Evolutionary conservation across 2,329 filamentous ascomycete species (phyloP), one percentile per base, ranked within the genome.

Genomic region (Dothistroma septosporum): DNA sequence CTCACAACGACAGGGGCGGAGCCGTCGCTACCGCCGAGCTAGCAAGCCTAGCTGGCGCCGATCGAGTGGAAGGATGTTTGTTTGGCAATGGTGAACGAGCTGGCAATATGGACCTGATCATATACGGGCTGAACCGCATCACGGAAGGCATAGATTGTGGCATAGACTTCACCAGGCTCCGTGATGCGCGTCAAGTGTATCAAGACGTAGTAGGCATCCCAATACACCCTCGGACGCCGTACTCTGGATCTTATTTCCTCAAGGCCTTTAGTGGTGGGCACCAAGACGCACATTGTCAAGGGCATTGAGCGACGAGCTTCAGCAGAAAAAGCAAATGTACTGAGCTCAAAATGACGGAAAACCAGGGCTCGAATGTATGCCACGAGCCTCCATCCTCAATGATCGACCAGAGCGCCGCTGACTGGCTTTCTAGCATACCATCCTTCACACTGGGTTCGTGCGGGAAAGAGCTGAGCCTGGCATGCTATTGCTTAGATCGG

Each of bases 261-360:
- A 21, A 28, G 11, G 50, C 50, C 22, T 53, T 53, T 22, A 53
- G 50, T 35, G 50, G 50, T 53, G 50, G 50, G 19, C 50, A 53
- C 12, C 50, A 53, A 22, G 50, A 53, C 31, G 50, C 50, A n/a
- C 24, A 53, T 53, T 16, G 19, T 21, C 22, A 53, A 58, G 52
- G 57, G 50, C 21, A 4, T 53, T 80, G 44, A 87, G 92, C 61
- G 83, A 92, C 73, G 76, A 81, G 49, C 76, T 82, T 0, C 83
- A 81, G 57, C 80, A 82, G 50, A 79, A 76, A 6, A 79, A 83
- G 72, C 85, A 92, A 59, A 85, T 87, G 71, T 79, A n/a, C n/a
- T n/a, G n/a, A n/a, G 14, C 52, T 60, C 58, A 55, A 49, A 31
- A 60, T 60, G 58, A 60, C 53, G 12, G 52, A 60, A 33, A 56